Evolutionary conservation across 2,329 filamentous ascomycete species (phyloP).

Genomic region (Boeremia exigua): DNA sequence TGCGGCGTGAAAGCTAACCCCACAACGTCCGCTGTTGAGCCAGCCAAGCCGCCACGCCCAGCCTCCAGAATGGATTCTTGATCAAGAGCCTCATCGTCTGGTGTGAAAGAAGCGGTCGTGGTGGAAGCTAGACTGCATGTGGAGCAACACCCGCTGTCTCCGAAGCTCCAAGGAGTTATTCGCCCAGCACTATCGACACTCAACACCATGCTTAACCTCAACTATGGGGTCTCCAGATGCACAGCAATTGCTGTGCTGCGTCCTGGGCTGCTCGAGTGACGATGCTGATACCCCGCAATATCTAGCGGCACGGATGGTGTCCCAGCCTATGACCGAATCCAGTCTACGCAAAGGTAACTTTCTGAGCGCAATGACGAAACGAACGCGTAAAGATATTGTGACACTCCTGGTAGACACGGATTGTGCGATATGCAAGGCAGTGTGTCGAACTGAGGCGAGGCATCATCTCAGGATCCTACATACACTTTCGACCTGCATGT

Average conservation of each 20-base stretch:
- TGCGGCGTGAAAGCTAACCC: constrained; percentile 10
- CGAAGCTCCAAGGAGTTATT: not conserved
- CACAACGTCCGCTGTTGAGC: constrained; percentile 8
- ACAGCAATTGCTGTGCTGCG: not conserved
- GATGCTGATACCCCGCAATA: not conserved
- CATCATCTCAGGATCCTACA: too few species aligned
- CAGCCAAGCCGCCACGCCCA: constrained; percentile 2
- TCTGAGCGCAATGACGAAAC: too few species aligned
- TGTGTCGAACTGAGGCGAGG: too few species aligned
- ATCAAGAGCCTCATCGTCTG: constrained; percentile 6
- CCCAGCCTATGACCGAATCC: not conserved
- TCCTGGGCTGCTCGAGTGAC: not conserved
- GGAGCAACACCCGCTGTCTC: constrained; percentile 3
- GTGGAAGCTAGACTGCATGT: constrained; percentile 1
- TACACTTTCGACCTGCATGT: not conserved
- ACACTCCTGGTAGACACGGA: too few species aligned
- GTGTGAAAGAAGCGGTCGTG: not conserved
- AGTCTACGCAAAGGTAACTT: too few species aligned
- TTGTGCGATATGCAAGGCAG: too few species aligned
- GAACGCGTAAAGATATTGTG: too few species aligned
- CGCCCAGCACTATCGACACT: not conserved
- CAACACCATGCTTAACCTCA: constrained; percentile 6
- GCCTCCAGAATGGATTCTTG: not conserved
- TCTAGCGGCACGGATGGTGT: not conserved
- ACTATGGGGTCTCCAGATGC: not conserved